Base-by-base conservation (phyloP, 2,329 filamentous ascomycete genomes). In the Colletotrichum tofieldiae region DNA sequence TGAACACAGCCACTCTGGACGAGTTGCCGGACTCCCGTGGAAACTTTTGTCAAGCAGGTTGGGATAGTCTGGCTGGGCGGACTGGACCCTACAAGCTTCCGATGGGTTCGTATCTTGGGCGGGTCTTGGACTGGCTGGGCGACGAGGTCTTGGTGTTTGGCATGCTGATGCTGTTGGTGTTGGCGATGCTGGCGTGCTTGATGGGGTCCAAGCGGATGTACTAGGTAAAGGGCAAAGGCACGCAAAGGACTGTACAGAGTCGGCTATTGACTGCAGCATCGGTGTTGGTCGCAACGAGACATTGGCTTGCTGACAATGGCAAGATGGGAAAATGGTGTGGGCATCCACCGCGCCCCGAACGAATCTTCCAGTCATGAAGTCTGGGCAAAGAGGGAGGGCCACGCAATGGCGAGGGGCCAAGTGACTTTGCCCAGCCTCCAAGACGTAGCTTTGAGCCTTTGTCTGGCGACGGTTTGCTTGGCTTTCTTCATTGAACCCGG, bases 361-460 rank as follows among this genome's bases (percentile, higher is more conserved):
- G 49, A 65, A 65, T 39, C 18, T 41, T 45, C 47, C 23, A 65
- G 58, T 35, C 18, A 7, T n/a, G 16, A 26, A 59, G 64, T 18
- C 64, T 47, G 47, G 64, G 63, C 56, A 67, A 49, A 43, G 70
- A 52, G 52, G 62, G 43, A 59, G 54, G 65, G 70, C 70, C 70
- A 49, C 70, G 70, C 66, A 72, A 72, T 72, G 55, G 58, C 55
- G 63, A 56, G 45, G 60, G 54, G 51, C 45, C 69, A 62, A 63
- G 69, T 69, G 65, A 69, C 69, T 70, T 45, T 72, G 70, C 70
- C 70, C 65, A 72, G 70, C 69, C 69, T 69, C 69, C 52, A 69
- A 69, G 58, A 72, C 65, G 52, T 65, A 32, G 65, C 70, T 72
- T 56, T 23, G 32, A 20, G 54, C 12, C 35, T 39, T 47, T 49